Percentiles rank a stretch among this genome's conserved stretches.
These are phyloP conservation scores for Erigeron philadelphicus DNA, from an alignment of 140 eudicot species.

Conservation along the genomic window DNA sequence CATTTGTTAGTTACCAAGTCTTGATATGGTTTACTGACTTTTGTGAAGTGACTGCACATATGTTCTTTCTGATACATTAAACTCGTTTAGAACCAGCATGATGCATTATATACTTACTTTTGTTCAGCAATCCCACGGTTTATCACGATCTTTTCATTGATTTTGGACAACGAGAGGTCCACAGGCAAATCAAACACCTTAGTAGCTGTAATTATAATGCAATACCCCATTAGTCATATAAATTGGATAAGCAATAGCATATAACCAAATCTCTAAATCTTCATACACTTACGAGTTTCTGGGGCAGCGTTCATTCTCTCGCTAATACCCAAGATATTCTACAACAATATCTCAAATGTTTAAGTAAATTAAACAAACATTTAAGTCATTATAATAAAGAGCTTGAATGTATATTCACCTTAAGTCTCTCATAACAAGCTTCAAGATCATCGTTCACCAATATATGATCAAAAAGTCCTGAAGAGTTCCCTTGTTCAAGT, in stretches of 20 bases:
- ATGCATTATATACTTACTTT: slow-evolving; percentile 30
- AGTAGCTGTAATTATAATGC: slow-evolving; percentile 33
- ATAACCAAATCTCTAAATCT: not conserved
- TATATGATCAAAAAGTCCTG: slow-evolving; percentile 71
- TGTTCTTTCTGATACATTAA: not conserved
- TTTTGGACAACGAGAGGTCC: slow-evolving; percentile 49
- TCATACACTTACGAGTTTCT: slow-evolving; percentile 37
- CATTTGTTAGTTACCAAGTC: not conserved
- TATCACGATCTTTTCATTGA: slow-evolving; percentile 51
- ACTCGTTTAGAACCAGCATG: slow-evolving; percentile 11
- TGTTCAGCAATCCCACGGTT: slow-evolving; percentile 32
- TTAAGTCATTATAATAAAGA: not conserved
- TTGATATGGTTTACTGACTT: not conserved
- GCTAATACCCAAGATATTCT: slow-evolving; percentile 67
- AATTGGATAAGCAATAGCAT: not conserved
- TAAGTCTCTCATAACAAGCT: slow-evolving; percentile 57
- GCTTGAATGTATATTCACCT: slow-evolving; percentile 38
- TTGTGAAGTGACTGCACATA: not conserved
- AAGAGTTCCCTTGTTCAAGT: slow-evolving; percentile 60
- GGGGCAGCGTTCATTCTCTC: slow-evolving; percentile 30
- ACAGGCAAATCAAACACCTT: slow-evolving; percentile 40
- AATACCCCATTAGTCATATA: slow-evolving; percentile 10
- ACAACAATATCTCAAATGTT: slow-evolving; percentile 11
- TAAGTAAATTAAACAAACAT: slow-evolving; percentile 11
- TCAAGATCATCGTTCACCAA: slow-evolving; percentile 69